Conservation (phyloP, 2,329 filamentous ascomycete genomes). For the Graphilbum fragrans region DNA sequence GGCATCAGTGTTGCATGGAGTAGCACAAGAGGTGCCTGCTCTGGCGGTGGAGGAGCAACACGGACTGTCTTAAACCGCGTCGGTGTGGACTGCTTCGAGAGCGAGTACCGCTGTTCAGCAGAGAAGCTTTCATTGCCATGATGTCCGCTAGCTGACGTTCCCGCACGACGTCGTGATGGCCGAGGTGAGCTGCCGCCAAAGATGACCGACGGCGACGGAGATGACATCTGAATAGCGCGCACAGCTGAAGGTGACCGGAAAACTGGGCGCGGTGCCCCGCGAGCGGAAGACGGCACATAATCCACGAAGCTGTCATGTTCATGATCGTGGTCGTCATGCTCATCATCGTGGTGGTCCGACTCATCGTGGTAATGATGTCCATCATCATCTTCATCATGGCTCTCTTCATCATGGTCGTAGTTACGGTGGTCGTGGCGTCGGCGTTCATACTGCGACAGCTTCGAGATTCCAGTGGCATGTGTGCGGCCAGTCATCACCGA, state of each 20-base stretch:
- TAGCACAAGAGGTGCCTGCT: slow-evolving; percentile 56
- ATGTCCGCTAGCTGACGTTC: background rate
- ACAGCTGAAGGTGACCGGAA: slow-evolving; percentile 61
- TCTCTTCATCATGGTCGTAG: no score
- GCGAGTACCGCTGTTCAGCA: slow-evolving; percentile 22
- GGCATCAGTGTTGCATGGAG: slow-evolving; percentile 69
- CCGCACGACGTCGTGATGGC: slow-evolving; percentile 28
- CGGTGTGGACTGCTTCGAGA: slow-evolving; percentile 40
- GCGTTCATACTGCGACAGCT: slow-evolving; percentile 43
- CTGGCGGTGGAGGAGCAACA: slow-evolving; percentile 25
- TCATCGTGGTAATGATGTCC: slow-evolving; percentile 17
- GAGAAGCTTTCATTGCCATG: slow-evolving; percentile 1
- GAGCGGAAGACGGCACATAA: slow-evolving; percentile 34
- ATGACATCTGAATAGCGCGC: slow-evolving; percentile 60
- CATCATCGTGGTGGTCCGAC: slow-evolving; percentile 13
- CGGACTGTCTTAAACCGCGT: slow-evolving; percentile 45
- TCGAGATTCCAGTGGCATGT: slow-evolving; percentile 37
- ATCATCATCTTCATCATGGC: slow-evolving; percentile 20
- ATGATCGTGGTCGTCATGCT: slow-evolving; percentile 30
- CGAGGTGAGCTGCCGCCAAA: slow-evolving; percentile 35
- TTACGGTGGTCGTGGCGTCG: no score
- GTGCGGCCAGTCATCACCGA: no score
- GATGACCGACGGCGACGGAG: slow-evolving; percentile 43
- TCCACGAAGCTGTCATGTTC: slow-evolving; percentile 12
- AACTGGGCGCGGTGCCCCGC: slow-evolving; percentile 46